Percentiles rank a stretch among this genome's conserved stretches.
phyloP scores from a whole-genome alignment of 768 basidiomycete species.

The Termitomyces bulborhizus region DNA sequence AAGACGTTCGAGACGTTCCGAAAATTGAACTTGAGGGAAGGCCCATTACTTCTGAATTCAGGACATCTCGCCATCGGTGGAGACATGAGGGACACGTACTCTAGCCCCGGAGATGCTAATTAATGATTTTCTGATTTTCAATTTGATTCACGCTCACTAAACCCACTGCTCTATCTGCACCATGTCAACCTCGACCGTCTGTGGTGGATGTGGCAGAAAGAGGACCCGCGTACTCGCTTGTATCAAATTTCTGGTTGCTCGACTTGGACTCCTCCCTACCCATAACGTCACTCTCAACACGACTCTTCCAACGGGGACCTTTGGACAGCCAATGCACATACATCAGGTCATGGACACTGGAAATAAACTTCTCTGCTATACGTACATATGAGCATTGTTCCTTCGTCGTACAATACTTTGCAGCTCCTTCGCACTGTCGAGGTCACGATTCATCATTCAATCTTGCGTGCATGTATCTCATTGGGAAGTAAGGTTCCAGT shows the following conservation, averaged over 20 bases:
- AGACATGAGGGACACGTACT: constrained; percentile 26
- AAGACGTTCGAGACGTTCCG: constrained; percentile 29
- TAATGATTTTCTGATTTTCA: too few relatives aligned
- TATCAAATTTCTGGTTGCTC: constrained; percentile 30
- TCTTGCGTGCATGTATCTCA: too few relatives aligned
- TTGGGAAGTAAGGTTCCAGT: too few relatives aligned
- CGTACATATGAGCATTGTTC: too few relatives aligned
- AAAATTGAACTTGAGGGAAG: constrained; percentile 28
- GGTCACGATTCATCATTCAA: too few relatives aligned
- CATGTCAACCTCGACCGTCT: too few relatives aligned
- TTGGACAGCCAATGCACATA: neutral
- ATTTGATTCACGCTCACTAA: too few relatives aligned
- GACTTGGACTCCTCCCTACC: constrained; percentile 20
- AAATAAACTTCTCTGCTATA: constrained; percentile 1
- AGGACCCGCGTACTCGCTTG: constrained; percentile 18
- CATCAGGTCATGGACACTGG: constrained; percentile 4
- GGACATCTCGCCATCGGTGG: constrained; percentile 31
- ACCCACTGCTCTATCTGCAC: too few relatives aligned
- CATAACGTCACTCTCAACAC: constrained; percentile 27
- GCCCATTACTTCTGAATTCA: constrained; percentile 22
- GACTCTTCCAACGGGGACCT: constrained; percentile 11
- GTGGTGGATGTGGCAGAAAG: constrained; percentile 33
- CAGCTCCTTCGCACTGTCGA: too few relatives aligned
- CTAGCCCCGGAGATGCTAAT: constrained; percentile 26
- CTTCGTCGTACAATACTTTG: too few relatives aligned